Percentiles rank a stretch among this genome's conserved stretches.
Evolutionary conservation across 768 basidiomycete genomes (phyloP).

Genomic region (Boletus barrowsii): DNA sequence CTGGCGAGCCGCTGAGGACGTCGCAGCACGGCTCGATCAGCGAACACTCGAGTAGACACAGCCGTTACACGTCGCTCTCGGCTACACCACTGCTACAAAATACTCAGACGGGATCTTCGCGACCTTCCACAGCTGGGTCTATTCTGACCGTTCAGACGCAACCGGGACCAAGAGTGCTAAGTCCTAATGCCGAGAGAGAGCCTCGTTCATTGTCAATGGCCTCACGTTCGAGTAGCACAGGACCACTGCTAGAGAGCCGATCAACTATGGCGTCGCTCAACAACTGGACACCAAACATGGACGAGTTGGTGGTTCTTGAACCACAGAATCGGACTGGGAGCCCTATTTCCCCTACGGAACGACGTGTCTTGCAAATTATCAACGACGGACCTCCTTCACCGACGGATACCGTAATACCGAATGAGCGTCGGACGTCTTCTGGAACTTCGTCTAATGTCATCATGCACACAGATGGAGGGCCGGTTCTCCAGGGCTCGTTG

Average conservation of each 20-base stretch:
- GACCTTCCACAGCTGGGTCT: constrained; percentile 46
- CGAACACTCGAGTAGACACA: constrained; percentile 21
- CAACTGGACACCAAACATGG: constrained; percentile 19
- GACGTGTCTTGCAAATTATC: constrained; percentile 26
- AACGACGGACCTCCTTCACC: constrained; percentile 26
- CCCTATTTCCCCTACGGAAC: constrained; percentile 19
- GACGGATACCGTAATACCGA: constrained; percentile 3
- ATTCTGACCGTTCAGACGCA: constrained; percentile 31
- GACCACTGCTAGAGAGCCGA: constrained; percentile 4
- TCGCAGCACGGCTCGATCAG: constrained; percentile 28
- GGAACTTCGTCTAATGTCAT: constrained; percentile 13
- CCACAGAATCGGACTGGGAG: constrained; percentile 20
- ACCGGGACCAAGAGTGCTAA: constrained; percentile 5
- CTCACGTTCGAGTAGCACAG: constrained; percentile 14
- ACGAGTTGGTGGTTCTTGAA: constrained; percentile 18
- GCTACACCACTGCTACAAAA: constrained; percentile 23
- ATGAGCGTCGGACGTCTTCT: neutral
- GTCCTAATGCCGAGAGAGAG: constrained; percentile 6
- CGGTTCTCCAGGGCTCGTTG: neutral
- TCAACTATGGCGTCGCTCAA: neutral
- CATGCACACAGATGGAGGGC: constrained; percentile 29
- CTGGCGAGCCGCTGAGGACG: constrained; percentile 31
- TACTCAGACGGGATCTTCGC: constrained; percentile 23
- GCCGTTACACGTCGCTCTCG: constrained; percentile 26
- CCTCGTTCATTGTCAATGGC: constrained; percentile 22